These are phyloP conservation scores for Zygosaccharomyces bisporus DNA, from an alignment of 805 yeast genomes.

Conservation along the genomic window DNA sequence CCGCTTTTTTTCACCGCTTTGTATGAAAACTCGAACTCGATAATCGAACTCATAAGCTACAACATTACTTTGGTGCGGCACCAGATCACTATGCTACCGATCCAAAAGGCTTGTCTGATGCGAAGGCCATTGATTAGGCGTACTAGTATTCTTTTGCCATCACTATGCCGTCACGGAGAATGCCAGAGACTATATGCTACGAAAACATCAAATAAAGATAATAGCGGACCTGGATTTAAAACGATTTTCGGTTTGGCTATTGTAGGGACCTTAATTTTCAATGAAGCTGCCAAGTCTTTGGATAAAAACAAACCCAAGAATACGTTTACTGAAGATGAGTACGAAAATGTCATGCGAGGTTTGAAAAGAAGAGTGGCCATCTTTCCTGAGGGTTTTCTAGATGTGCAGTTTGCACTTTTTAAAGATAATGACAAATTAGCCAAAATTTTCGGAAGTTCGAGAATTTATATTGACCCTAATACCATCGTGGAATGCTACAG, in stretches of 20 bases:
- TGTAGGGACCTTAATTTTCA: conserved; percentile 44
- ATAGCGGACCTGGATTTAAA: conserved; percentile 39
- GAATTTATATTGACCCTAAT: conserved; percentile 49
- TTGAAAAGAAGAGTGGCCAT: conserved; percentile 48
- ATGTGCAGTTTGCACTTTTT: conserved; percentile 40
- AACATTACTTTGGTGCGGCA: background rate
- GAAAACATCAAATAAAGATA: conserved; percentile 4
- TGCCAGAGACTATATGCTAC: conserved; percentile 1
- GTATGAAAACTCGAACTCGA: conserved; percentile 9
- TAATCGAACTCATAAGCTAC: background rate
- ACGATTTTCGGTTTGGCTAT: conserved; percentile 43
- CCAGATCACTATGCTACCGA: background rate
- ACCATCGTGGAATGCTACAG: conserved; percentile 47
- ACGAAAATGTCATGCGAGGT: conserved; percentile 46
- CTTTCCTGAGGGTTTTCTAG: conserved; percentile 41
- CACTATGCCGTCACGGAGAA: background rate
- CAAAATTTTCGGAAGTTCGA: conserved; percentile 18
- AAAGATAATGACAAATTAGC: conserved; percentile 22
- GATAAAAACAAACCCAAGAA: conserved; percentile 37
- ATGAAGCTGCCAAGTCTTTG: conserved; percentile 38
- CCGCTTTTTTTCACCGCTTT: background rate
- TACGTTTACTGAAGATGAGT: conserved; percentile 37
- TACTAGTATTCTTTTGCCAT: background rate
- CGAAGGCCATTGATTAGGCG: background rate
- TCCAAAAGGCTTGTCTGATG: background rate